Percentiles rank a stretch among this genome's conserved stretches.
phyloP scores from a whole-genome alignment of 192 early-diverging fungal species.

The Paraglomus occultum region DNA sequence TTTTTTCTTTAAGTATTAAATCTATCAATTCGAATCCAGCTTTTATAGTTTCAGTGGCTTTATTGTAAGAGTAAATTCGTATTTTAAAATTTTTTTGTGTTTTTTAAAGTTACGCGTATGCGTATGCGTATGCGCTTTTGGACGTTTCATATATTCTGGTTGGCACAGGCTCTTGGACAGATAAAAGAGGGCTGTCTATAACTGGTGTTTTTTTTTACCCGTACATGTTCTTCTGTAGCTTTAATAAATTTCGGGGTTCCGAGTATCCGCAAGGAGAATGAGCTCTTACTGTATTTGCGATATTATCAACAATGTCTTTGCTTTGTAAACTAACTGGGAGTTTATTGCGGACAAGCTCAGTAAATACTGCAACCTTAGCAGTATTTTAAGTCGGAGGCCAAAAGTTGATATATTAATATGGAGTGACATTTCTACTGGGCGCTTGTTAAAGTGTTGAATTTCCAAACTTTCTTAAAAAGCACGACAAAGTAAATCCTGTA shows the following conservation, averaged over 20 bases:
- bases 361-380: neutral
- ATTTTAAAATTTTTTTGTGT: too few relatives aligned
- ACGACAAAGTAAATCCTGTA: neutral
- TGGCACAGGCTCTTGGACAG: too few relatives aligned
- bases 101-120: too few relatives aligned
- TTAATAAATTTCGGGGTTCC: slow-evolving; percentile 11
- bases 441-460: neutral
- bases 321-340: neutral
- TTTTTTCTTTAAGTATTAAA: too few relatives aligned
- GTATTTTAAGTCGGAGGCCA: neutral
- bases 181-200: too few relatives aligned
- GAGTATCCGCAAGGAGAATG: neutral
- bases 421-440: slow-evolving; percentile 6
- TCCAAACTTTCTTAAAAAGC: neutral
- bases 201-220: neutral
- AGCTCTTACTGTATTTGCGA: slow-evolving; percentile 4
- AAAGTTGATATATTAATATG: neutral
- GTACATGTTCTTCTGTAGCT: slow-evolving; percentile 3
- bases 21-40: too few relatives aligned
- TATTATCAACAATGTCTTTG: slow-evolving; percentile 12
- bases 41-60: too few relatives aligned
- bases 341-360: neutral
- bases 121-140: too few relatives aligned
- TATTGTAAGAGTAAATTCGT: too few relatives aligned
- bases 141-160: too few relatives aligned